Base-by-base conservation (phyloP, 139 green algal species). In the Diplosphaera chodatii region DNA sequence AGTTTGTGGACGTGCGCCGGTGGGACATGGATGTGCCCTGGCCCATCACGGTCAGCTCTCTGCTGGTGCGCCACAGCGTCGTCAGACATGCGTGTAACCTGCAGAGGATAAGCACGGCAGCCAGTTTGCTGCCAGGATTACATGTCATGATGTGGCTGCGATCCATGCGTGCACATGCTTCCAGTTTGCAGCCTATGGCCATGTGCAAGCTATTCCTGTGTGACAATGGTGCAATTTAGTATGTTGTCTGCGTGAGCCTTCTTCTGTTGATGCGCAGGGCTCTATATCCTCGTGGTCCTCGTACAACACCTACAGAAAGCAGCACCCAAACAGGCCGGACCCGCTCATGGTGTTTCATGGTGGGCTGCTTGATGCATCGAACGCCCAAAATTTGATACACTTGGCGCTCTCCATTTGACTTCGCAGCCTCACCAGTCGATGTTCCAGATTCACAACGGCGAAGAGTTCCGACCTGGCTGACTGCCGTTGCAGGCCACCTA, bases 231-330 rank as follows among this genome's bases (percentile, higher is more conserved):
- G 20, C n/a, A n/a, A 64, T 8, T n/a, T 18, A 28, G 20, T 18
- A 64, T 4, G 55, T n/a, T n/a, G 21, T 30, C 23, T 13, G 4
- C 10, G 15, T 18, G 16, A n/a, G 4, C 4, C 23, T 28, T 64
- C 22, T 18, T 28, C 29, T 55, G 65, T 34, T 67, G 33, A 27
- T 34, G 31, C 32, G 21, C 65, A 69, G 65, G 65, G 65, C 3
- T 55, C 31, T 23, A 13, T 69, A 4, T 55, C 29, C 31, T 55
- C 29, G 21, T 69, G 65, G 65, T 69, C 65, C 23, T 32, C 65
- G 18, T 69, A 69, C 33, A 31, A 25, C 32, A 69, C 65, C 13
- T 69, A 69, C 65, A n/a, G 65, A 15, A 20, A 69, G n/a, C 4
- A 69, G 4, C 16, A 69, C 32, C 65, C 65, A 10, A 15, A 48